Evolutionary conservation across 768 basidiomycete genomes (phyloP).

Genomic region (Amyloporia xantha): DNA sequence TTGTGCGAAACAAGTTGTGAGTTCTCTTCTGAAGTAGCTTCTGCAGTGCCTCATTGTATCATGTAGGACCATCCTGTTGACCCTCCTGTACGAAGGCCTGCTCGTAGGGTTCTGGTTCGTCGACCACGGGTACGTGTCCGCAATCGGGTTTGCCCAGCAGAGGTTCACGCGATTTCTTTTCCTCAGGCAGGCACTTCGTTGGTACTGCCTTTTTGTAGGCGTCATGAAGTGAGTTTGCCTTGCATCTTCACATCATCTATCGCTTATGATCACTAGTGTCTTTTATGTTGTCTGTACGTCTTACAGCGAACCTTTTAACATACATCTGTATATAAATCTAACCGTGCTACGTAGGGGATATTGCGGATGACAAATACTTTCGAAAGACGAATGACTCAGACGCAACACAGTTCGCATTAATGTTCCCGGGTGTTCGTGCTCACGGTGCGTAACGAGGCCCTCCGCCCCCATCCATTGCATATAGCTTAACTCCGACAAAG

Average conservation of each 20-base stretch:
- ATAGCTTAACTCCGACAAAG: slow-evolving; percentile 2
- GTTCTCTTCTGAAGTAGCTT: slow-evolving; percentile 24
- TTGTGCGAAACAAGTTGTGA: slow-evolving; percentile 88
- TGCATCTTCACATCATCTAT: slow-evolving; percentile 1
- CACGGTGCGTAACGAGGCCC: slow-evolving; percentile 67
- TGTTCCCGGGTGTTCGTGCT: slow-evolving; percentile 66
- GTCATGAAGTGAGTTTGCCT: slow-evolving; percentile 65
- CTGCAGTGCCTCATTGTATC: neutral
- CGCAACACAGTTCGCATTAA: slow-evolving; percentile 77
- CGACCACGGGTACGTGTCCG: slow-evolving; percentile 79
- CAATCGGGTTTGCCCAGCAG: neutral
- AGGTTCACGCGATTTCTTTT: too few relatives aligned
- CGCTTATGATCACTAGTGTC: slow-evolving; percentile 36
- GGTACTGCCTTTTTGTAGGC: slow-evolving; percentile 78
- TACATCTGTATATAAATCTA: neutral
- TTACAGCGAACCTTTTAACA: too few relatives aligned
- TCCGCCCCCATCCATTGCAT: too few relatives aligned
- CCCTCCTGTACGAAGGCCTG: slow-evolving; percentile 75
- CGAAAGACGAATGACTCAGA: slow-evolving; percentile 93
- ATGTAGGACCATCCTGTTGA: slow-evolving; percentile 77
- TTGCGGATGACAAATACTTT: slow-evolving; percentile 91
- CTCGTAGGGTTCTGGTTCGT: slow-evolving; percentile 95
- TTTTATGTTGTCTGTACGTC: slow-evolving; percentile 83
- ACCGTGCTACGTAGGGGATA: slow-evolving; percentile 58
- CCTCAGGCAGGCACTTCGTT: slow-evolving; percentile 67